Evolutionary conservation across 768 basidiomycete genomes (phyloP).

Genomic region (Agaricus subrufescens): DNA sequence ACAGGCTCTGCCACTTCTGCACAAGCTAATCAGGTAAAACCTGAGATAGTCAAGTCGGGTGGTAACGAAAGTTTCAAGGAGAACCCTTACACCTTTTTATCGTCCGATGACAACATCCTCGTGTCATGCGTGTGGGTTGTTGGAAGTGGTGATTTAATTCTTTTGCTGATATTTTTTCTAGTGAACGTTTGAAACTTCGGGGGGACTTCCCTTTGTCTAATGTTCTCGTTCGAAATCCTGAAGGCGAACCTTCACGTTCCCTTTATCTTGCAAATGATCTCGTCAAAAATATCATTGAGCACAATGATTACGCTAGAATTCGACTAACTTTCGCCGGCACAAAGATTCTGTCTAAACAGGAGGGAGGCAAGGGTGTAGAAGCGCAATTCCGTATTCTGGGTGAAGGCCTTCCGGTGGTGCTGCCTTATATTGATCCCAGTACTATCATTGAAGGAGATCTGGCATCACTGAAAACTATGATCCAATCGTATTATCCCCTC

Average conservation of each 20-base stretch:
- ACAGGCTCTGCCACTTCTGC: slow-evolving; percentile 7
- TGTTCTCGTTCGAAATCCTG: slow-evolving; percentile 84
- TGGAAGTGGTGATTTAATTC: background rate
- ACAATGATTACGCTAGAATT: slow-evolving; percentile 82
- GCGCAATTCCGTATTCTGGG: slow-evolving; percentile 73
- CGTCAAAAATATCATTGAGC: slow-evolving; percentile 71
- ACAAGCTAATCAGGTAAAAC: slow-evolving; percentile 17
- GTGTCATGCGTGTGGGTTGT: slow-evolving; percentile 65
- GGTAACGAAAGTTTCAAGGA: slow-evolving; percentile 65
- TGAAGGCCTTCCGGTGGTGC: slow-evolving; percentile 79
- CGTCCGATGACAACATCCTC: slow-evolving; percentile 66
- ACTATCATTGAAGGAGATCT: slow-evolving; percentile 59
- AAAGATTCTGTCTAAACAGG: slow-evolving; percentile 89
- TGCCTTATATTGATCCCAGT: slow-evolving; percentile 72
- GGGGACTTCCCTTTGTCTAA: slow-evolving; percentile 69
- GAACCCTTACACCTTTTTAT: slow-evolving; percentile 84
- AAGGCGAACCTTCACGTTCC: slow-evolving; percentile 65
- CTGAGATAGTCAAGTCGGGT: slow-evolving; percentile 11
- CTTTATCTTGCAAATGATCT: slow-evolving; percentile 86
- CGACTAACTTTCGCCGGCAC: slow-evolving; percentile 92
- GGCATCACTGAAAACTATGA: slow-evolving; percentile 54
- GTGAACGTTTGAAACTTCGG: slow-evolving; percentile 67
- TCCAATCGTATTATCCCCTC: slow-evolving; percentile 79
- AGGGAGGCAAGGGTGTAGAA: slow-evolving; percentile 56
- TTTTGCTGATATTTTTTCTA: slow-evolving; percentile 23